A percentile compares a stretch with the other conserved stretches of the same genome.
Conservation (phyloP, 805 yeast genomes). For the Yamadazyma scolyti region DNA sequence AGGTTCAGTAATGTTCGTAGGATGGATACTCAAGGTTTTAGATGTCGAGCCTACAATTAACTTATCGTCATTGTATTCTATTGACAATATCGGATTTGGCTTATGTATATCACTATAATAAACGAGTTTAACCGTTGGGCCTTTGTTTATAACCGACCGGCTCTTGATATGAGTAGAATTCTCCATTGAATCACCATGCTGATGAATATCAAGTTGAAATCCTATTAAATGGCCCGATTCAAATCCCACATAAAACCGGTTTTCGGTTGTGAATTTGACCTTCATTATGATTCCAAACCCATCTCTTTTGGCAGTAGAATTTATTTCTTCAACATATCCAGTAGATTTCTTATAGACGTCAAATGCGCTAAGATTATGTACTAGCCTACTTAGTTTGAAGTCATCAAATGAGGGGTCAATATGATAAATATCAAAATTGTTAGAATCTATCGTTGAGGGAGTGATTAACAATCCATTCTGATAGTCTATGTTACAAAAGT, state of each 20-base stretch:
- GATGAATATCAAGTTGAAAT: slow-evolving; percentile 15
- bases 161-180: background rate
- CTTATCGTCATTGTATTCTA: slow-evolving; percentile 23
- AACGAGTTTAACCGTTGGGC: slow-evolving; percentile 15
- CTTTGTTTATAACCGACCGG: slow-evolving; percentile 21
- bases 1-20: too few species aligned
- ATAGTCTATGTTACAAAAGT: slow-evolving; percentile 63
- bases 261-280: slow-evolving; percentile 33
- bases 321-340: slow-evolving; percentile 10
- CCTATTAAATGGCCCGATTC: slow-evolving; percentile 63
- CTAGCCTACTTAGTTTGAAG: slow-evolving; percentile 20
- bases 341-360: slow-evolving; percentile 10
- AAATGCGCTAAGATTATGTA: slow-evolving; percentile 28
- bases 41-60: slow-evolving; percentile 48
- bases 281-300: slow-evolving; percentile 68
- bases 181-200: slow-evolving; percentile 1
- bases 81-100: slow-evolving; percentile 55
- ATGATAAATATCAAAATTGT: slow-evolving; percentile 59
- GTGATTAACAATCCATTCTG: slow-evolving; percentile 37
- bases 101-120: slow-evolving; percentile 31
- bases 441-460: slow-evolving; percentile 64
- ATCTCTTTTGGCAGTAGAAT: slow-evolving; percentile 14
- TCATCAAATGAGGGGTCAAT: slow-evolving; percentile 18
- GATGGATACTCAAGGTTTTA: slow-evolving; percentile 28
- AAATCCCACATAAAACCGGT: slow-evolving; percentile 49